These are phyloP conservation scores for Pythium oligandrum DNA, from an alignment of 352 stramenopile genomes.

Conservation along the genomic window DNA sequence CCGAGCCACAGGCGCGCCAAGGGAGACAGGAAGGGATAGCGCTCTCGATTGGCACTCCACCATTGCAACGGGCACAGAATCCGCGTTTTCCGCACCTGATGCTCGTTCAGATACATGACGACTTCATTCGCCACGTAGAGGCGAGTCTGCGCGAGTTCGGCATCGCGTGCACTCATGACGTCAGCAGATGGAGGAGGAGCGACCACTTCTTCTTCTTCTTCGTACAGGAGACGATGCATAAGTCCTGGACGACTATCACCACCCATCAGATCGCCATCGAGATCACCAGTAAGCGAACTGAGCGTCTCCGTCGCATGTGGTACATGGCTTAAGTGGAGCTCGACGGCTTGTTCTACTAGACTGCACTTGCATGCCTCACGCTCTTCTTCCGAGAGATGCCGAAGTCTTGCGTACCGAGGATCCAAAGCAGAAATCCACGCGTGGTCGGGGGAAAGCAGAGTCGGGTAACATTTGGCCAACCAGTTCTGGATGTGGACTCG, in stretches of 20 bases:
- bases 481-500: constrained; percentile 7
- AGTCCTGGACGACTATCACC: constrained; percentile 24
- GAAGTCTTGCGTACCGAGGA: constrained; percentile 37
- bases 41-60: constrained; percentile 36
- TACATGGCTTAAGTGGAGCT: constrained; percentile 12
- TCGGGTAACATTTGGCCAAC: constrained; percentile 11
- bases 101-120: constrained; percentile 32
- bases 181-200: constrained; percentile 9
- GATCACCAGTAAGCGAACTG: constrained; percentile 13
- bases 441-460: constrained; percentile 14
- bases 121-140: constrained; percentile 35
- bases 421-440: constrained; percentile 41
- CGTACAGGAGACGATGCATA: constrained; percentile 48
- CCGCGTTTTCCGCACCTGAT: constrained; percentile 35
- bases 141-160: constrained; percentile 32
- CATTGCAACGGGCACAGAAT: constrained; percentile 40
- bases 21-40: constrained; percentile 32
- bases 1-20: constrained; percentile 37
- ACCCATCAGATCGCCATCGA: constrained; percentile 34
- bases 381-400: constrained; percentile 33
- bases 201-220: constrained; percentile 40
- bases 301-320: constrained; percentile 16
- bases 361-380: constrained; percentile 20
- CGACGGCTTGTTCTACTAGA: constrained; percentile 10
- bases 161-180: constrained; percentile 21